Evolutionary conservation across 2,329 filamentous ascomycete species (phyloP).

Genomic region (Diaporthe vaccinii): DNA sequence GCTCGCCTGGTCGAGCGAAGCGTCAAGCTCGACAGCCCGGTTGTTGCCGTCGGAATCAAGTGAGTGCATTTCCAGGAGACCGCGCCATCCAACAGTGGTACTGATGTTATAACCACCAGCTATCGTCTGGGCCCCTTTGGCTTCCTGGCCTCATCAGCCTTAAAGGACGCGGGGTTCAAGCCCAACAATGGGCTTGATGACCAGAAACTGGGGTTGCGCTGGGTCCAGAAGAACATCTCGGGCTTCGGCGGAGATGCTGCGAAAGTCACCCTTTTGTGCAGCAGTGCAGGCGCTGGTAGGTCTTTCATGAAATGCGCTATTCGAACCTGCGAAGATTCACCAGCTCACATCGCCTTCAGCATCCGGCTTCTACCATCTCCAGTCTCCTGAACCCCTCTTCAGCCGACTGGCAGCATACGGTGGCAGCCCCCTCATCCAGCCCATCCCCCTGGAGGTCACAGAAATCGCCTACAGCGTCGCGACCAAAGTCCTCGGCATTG

Average conservation of each 20-base stretch:
- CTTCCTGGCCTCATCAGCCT: slow-evolving; percentile 62
- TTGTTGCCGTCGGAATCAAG: slow-evolving; percentile 62
- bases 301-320: not conserved
- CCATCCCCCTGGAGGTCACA: slow-evolving; percentile 16
- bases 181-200: slow-evolving; percentile 60
- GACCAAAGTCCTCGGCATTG: slow-evolving; percentile 64
- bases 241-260: slow-evolving; percentile 53
- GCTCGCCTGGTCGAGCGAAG: slow-evolving; percentile 60
- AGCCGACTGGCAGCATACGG: slow-evolving; percentile 33
- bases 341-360: slow-evolving; percentile 14
- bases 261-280: slow-evolving; percentile 55
- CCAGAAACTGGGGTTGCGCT: slow-evolving; percentile 51
- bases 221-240: slow-evolving; percentile 50
- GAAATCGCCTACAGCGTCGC: slow-evolving; percentile 47
- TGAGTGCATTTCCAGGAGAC: slow-evolving; percentile 43
- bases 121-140: slow-evolving; percentile 61
- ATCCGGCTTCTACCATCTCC: slow-evolving; percentile 36
- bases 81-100: too few relatives aligned
- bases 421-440: slow-evolving; percentile 37
- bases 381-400: slow-evolving; percentile 38
- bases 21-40: slow-evolving; percentile 56
- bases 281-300: slow-evolving; percentile 62
- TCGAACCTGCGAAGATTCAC: not conserved
- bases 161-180: slow-evolving; percentile 58
- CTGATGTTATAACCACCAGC: slow-evolving; percentile 44